These are phyloP conservation scores for Thermoascus crustaceus DNA, from an alignment of 2,329 filamentous ascomycete species.

Conservation along the genomic window DNA sequence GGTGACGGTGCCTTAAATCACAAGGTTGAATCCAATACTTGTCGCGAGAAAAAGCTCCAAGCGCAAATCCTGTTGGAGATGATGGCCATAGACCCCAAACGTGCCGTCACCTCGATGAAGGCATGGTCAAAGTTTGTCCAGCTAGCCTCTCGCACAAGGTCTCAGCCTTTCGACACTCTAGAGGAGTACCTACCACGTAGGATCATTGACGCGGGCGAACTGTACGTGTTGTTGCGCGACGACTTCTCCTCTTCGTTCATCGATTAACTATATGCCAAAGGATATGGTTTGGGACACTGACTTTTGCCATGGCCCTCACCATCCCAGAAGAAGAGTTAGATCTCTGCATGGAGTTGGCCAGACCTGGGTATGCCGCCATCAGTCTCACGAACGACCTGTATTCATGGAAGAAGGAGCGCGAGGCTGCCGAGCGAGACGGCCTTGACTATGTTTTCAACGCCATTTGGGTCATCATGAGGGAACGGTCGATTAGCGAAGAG, in stretches of 20 bases:
- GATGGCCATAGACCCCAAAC: conserved; percentile 18
- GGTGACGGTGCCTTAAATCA: no score
- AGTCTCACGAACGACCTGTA: conserved; percentile 34
- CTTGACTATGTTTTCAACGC: conserved; percentile 27
- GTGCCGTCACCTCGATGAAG: conserved; percentile 18
- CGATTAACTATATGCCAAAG: no score
- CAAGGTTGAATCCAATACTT: no score
- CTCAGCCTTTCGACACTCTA: conserved; percentile 13
- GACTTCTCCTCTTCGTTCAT: no score
- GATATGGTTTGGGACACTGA: conserved; percentile 29
- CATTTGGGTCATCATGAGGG: conserved; percentile 34
- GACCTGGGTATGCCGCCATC: conserved; percentile 21
- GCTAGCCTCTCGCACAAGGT: conserved; percentile 8
- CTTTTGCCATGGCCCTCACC: conserved; percentile 30
- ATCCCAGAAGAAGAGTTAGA: conserved; percentile 30
- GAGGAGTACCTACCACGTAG: conserved; percentile 22
- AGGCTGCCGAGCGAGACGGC: conserved; percentile 16
- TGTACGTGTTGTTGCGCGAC: no score
- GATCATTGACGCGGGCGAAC: conserved; percentile 19
- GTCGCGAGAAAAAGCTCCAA: conserved; percentile 13
- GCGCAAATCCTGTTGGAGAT: conserved; percentile 17
- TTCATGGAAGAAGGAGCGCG: conserved; percentile 30
- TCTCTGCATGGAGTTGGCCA: conserved; percentile 18
- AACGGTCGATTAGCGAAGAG: conserved; percentile 19
- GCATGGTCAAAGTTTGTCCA: conserved; percentile 18